Conservation (phyloP, 2,329 filamentous ascomycete genomes). For the Epicoccum nigrum region DNA sequence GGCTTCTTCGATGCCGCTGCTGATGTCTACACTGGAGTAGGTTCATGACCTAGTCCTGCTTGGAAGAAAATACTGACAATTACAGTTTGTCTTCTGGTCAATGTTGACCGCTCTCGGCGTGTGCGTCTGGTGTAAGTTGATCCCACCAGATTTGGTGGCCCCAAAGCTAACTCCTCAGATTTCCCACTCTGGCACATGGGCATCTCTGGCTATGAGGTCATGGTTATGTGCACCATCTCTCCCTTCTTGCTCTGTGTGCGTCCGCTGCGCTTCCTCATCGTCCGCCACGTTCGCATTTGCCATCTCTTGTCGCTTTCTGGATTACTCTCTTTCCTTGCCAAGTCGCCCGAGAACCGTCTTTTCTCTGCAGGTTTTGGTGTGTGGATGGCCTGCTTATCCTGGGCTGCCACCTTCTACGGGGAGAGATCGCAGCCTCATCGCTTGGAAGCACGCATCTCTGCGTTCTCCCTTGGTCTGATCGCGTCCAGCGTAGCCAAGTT, state of each 20-base stretch:
- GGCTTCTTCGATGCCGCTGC: constrained; percentile 81
- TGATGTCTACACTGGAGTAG: constrained; percentile 89
- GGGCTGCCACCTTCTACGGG: constrained; percentile 80
- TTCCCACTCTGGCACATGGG: constrained; percentile 99
- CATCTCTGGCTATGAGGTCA: constrained; percentile 91
- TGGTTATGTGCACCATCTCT: constrained; percentile 83
- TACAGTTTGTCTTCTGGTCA: constrained; percentile 94
- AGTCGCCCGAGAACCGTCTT: constrained; percentile 75
- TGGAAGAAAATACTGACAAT: constrained; percentile 8
- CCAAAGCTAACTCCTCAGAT: constrained; percentile 57
- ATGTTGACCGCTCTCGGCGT: constrained; percentile 88
- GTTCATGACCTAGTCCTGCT: constrained; percentile 35
- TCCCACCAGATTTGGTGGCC: neutral
- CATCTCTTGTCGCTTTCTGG: constrained; percentile 81
- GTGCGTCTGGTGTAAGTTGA: constrained; percentile 84
- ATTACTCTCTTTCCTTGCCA: constrained; percentile 78
- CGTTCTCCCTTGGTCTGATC: constrained; percentile 81
- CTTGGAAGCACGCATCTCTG: constrained; percentile 81
- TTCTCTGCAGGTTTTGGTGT: constrained; percentile 83
- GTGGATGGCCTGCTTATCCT: constrained; percentile 78
- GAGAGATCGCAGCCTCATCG: constrained; percentile 75
- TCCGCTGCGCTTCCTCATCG: constrained; percentile 69
- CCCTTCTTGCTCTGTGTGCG: constrained; percentile 78
- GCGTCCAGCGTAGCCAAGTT: constrained; percentile 90
- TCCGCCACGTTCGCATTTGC: constrained; percentile 71